Conservation (phyloP, 352 stramenopile genomes). For the Thraustochytrium striatum region DNA sequence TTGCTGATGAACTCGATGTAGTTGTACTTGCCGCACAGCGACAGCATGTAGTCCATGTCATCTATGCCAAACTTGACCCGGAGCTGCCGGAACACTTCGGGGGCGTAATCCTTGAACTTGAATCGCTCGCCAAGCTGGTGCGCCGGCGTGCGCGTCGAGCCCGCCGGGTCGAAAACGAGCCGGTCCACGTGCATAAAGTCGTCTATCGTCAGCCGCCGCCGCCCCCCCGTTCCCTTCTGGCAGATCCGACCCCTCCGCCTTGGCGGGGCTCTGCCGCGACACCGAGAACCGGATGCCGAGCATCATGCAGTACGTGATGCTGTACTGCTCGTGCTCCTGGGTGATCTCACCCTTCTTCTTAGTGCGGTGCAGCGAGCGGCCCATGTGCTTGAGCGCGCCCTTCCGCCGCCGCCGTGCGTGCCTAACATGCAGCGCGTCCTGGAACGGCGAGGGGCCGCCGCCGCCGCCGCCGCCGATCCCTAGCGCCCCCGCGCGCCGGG, state of each 20-base stretch:
- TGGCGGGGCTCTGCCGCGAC: background rate
- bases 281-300: slow-evolving; percentile 76
- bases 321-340: slow-evolving; percentile 70
- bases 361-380: background rate
- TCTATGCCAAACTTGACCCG: slow-evolving; percentile 50
- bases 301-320: slow-evolving; percentile 83
- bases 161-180: slow-evolving; percentile 62
- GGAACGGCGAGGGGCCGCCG: too few species aligned
- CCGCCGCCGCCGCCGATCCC: too few species aligned
- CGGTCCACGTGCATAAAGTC: slow-evolving; percentile 81
- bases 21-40: slow-evolving; percentile 75
- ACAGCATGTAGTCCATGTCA: slow-evolving; percentile 71
- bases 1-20: slow-evolving; percentile 85
- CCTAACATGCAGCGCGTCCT: background rate
- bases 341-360: slow-evolving; percentile 44
- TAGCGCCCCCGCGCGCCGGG: too few species aligned
- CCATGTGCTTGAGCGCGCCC: background rate
- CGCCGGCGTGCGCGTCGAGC: slow-evolving; percentile 53
- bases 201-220: slow-evolving; percentile 64
- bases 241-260: background rate
- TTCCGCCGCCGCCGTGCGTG: background rate
- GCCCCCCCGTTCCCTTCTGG: background rate
- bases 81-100: slow-evolving; percentile 51
- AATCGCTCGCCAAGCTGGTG: slow-evolving; percentile 70
- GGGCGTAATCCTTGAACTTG: slow-evolving; percentile 80